A percentile compares a stretch with the other conserved stretches of the same genome.
These are phyloP conservation scores for Plasmopara muralis DNA, from an alignment of 352 stramenopile species.

Conservation along the genomic window DNA sequence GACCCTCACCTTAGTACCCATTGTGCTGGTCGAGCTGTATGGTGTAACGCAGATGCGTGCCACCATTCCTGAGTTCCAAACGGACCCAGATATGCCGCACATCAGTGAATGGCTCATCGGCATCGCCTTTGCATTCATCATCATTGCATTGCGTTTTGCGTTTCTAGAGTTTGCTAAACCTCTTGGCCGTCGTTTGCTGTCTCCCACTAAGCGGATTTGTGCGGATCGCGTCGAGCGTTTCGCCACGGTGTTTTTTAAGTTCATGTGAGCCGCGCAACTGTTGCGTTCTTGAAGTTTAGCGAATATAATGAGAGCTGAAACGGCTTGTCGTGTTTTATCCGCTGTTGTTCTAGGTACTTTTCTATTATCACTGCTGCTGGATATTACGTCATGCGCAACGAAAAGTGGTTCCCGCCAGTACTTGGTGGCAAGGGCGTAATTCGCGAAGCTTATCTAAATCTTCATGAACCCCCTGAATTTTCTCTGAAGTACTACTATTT, in stretches of 20 bases:
- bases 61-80: slow-evolving; percentile 22
- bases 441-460: slow-evolving; percentile 22
- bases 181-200: slow-evolving; percentile 37
- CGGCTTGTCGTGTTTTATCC: background rate
- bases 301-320: background rate
- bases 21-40: slow-evolving; percentile 45
- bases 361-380: slow-evolving; percentile 26
- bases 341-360: slow-evolving; percentile 19
- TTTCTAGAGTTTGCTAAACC: slow-evolving; percentile 33
- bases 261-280: slow-evolving; percentile 32
- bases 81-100: slow-evolving; percentile 37
- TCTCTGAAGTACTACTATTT: slow-evolving; percentile 44
- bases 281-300: background rate
- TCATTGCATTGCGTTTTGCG: slow-evolving; percentile 40
- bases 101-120: slow-evolving; percentile 33
- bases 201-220: slow-evolving; percentile 42
- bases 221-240: slow-evolving; percentile 60
- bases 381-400: slow-evolving; percentile 39
- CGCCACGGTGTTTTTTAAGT: slow-evolving; percentile 65
- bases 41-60: slow-evolving; percentile 41
- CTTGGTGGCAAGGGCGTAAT: slow-evolving; percentile 35
- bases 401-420: slow-evolving; percentile 39
- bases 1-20: slow-evolving; percentile 54
- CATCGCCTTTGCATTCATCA: slow-evolving; percentile 23
- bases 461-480: slow-evolving; percentile 25